Evolutionary conservation across 305 asterid genomes (phyloP), one percentile per base, ranked within the genome.

Genomic region (Striga hermonthica): DNA sequence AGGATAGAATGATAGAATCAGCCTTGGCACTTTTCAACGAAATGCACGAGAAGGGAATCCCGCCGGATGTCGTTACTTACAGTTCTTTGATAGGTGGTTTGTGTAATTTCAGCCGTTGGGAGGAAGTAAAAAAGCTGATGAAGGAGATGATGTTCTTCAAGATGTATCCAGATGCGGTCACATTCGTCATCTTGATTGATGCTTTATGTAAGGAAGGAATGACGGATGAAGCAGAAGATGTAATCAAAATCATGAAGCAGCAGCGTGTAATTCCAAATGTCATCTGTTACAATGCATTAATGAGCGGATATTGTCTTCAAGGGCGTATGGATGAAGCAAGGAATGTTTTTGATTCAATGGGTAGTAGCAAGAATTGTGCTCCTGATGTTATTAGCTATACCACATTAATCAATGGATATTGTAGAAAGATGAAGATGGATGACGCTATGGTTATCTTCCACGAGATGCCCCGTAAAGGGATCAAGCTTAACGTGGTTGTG

Each of bases 191-290:
- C 10, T 7, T 53, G 35, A 11, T 53, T 9, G 58, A 53, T 53
- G 58, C 58, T 53, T 8, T 53, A 7, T 53, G 58, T 22, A 53
- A 53, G 58, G 38, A 53, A 53, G 58, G 58, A 4, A 1, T 16
- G 31, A 2, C 2, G 31, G 31, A 22, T 22, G 31, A 22, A 22
- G 31, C 31, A 22, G 31, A 22, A 22, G 58, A 36, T 53, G 34
- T 53, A 4, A 5, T 53, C 58, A 5, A 4, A 3, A 16, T 14
- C 58, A 53, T 53, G 58, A 53, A 13, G 38, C 37, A 53, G 58
- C 22, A 53, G 22, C 16, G 15, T 15, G 58, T 53, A 22, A 22
- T 22, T 22, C 58, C 58, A 6, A 7, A 53, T 53, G 58, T 53
- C 7, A 16, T 6, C 4, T 13, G 34, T 3, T 53, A 3, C 31